These are phyloP conservation scores for Ascochyta clinopodiicola DNA, from an alignment of 2,329 filamentous ascomycete genomes.

Conservation along the genomic window DNA sequence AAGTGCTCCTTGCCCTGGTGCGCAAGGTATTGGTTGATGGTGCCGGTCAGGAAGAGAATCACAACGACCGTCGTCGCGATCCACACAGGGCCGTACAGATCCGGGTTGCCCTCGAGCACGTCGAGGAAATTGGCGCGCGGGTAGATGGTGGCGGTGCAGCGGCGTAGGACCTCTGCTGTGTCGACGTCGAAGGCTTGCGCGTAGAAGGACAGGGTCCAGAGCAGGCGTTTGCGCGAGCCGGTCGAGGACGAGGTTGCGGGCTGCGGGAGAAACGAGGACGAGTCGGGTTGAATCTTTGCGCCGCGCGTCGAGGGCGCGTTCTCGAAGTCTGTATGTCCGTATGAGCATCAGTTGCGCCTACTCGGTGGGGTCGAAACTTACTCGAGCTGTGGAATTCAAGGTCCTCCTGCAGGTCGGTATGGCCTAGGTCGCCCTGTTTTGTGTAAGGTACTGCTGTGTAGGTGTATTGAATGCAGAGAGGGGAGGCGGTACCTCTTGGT, in stretches of 20 bases:
- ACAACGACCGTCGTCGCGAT: slow-evolving; percentile 97
- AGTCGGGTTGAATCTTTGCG: slow-evolving; percentile 54
- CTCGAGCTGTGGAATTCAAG: slow-evolving; percentile 97
- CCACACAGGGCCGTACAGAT: slow-evolving; percentile 97
- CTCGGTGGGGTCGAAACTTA: slow-evolving; percentile 43
- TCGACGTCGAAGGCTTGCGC: slow-evolving; percentile 99
- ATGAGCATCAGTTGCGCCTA: neutral
- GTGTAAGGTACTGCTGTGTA: slow-evolving; percentile 23
- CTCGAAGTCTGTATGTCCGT: slow-evolving; percentile 66
- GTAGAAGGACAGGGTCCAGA: slow-evolving; percentile 94
- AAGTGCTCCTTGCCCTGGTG: slow-evolving; percentile 73
- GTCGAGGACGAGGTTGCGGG: slow-evolving; percentile 33
- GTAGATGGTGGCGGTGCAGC: slow-evolving; percentile 88
- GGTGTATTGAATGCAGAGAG: neutral
- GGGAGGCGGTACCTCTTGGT: slow-evolving; percentile 76
- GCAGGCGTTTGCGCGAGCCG: slow-evolving; percentile 72
- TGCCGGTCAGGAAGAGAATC: slow-evolving; percentile 93
- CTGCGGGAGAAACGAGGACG: slow-evolving; percentile 48
- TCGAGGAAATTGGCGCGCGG: slow-evolving; percentile 95
- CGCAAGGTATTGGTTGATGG: slow-evolving; percentile 88
- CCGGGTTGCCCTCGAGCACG: slow-evolving; percentile 93
- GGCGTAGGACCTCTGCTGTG: slow-evolving; percentile 83
- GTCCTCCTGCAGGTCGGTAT: slow-evolving; percentile 97
- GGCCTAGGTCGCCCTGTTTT: slow-evolving; percentile 87
- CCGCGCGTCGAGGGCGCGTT: slow-evolving; percentile 60